Percentiles rank a stretch among this genome's conserved stretches.
Evolutionary conservation across 257 asterid species (phyloP).

Genomic region (Catharanthus roseus): DNA sequence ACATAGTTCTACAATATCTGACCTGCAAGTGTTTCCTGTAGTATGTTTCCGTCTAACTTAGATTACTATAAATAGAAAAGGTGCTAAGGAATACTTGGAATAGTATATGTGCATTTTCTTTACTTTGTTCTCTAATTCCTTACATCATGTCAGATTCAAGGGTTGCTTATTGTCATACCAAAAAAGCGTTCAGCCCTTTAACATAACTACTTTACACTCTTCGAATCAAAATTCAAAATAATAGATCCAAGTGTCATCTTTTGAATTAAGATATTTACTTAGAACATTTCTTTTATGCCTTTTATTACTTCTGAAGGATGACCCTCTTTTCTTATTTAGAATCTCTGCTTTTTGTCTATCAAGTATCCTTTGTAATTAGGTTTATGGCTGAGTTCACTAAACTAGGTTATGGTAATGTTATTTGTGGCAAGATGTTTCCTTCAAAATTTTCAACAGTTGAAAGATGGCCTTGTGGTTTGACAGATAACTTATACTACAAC

Average conservation of each 20-base stretch:
- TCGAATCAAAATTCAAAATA: not conserved
- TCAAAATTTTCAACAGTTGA: not conserved
- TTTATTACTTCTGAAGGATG: not conserved
- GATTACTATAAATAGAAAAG: not conserved
- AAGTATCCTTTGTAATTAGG: not conserved
- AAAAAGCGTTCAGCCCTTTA: not conserved
- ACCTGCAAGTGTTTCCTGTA: not conserved
- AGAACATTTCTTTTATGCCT: not conserved
- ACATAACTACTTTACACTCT: not conserved
- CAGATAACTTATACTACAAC: constrained; percentile 72
- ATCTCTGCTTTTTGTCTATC: not conserved
- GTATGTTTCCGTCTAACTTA: not conserved
- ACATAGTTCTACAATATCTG: not conserved
- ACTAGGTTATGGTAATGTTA: not conserved
- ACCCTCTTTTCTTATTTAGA: not conserved
- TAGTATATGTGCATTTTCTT: not conserved
- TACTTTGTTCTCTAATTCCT: not conserved
- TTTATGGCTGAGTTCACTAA: not conserved
- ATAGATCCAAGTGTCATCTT: not conserved
- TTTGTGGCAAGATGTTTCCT: not conserved
- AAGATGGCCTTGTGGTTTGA: constrained; percentile 23
- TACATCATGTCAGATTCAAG: not conserved
- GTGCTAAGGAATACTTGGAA: not conserved
- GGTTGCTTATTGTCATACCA: not conserved
- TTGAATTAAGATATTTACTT: not conserved